Base-by-base conservation (phyloP, 345 rosid species). In the Salix arbutifolia region DNA sequence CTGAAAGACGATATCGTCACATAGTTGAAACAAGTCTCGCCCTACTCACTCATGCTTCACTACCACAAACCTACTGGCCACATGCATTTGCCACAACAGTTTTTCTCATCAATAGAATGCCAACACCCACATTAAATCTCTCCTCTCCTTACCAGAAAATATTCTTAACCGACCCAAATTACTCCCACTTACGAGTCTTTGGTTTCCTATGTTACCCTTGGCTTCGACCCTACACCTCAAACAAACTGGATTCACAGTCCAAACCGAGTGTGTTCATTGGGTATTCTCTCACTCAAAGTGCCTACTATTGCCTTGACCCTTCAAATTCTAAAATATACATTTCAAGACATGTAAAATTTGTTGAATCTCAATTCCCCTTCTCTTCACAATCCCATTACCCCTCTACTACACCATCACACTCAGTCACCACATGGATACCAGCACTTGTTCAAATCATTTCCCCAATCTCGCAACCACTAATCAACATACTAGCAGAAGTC, bases 211-310 rank as follows among this genome's bases (percentile, higher is more conserved):
- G 9, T 0, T 50, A 50, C 7, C 7, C 9, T 5, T 18, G n/a
- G 56, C n/a, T 50, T 0, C 1, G 1, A 5, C n/a, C n/a, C 0
- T 50, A 50, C 56, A 18, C n/a, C 2, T 18, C n/a, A 0, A 8
- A 50, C 0, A 18, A 18, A 18, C n/a, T 50, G 0, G 3, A 50
- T 0, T 50, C 56, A 50, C 0, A 0, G 7, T 50, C n/a, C 21
- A 50, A 50, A 17, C n/a, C 56, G 1, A 17, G 56, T 50, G 56
- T 18, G 5, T 18, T 50, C 2, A 4, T 50, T 5, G 2, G n/a
- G 0, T 50, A 50, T 19, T 18, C 56, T 5, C n/a, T 6, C 8
- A 17, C 3, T 1, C 3, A 50, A 18, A 50, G 9, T 50, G n/a
- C 1, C 0, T 18, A 50, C 1, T 18, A 50, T 2, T 50, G 3